A percentile compares a stretch with the other conserved stretches of the same genome.
Conservation (phyloP, 129 eudicot genomes). For the Gnaphalium uliginosum region DNA sequence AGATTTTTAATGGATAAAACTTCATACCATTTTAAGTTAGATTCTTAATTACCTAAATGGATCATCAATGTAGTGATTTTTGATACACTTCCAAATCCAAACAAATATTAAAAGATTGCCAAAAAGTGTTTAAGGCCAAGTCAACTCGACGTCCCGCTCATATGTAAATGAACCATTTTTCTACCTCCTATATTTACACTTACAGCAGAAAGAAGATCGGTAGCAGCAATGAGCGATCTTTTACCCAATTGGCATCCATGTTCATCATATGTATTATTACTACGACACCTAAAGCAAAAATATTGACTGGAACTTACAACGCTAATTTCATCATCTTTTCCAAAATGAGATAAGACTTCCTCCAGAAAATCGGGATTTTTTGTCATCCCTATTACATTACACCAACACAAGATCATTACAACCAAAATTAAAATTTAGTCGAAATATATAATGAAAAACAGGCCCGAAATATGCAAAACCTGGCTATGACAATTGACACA, state of each 20-base stretch:
- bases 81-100: no score
- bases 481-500: no score
- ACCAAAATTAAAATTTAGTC: no score
- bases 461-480: no score
- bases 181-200: constrained; percentile 24
- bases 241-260: constrained; percentile 90
- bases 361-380: constrained; percentile 59
- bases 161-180: not conserved
- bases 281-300: not conserved
- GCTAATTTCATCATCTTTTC: constrained; percentile 79
- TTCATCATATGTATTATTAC: constrained; percentile 3
- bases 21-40: no score
- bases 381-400: constrained; percentile 53
- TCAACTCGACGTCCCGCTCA: not conserved
- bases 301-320: constrained; percentile 57
- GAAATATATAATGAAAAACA: no score
- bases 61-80: not conserved
- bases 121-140: not conserved
- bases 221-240: constrained; percentile 82
- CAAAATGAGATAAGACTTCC: constrained; percentile 56
- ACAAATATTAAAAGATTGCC: no score
- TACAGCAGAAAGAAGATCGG: constrained; percentile 75
- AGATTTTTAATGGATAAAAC: no score
- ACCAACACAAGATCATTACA: not conserved
- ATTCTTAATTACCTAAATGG: not conserved